Evolutionary conservation across 768 basidiomycete species (phyloP).

Genomic region (Baorangia bicolor): DNA sequence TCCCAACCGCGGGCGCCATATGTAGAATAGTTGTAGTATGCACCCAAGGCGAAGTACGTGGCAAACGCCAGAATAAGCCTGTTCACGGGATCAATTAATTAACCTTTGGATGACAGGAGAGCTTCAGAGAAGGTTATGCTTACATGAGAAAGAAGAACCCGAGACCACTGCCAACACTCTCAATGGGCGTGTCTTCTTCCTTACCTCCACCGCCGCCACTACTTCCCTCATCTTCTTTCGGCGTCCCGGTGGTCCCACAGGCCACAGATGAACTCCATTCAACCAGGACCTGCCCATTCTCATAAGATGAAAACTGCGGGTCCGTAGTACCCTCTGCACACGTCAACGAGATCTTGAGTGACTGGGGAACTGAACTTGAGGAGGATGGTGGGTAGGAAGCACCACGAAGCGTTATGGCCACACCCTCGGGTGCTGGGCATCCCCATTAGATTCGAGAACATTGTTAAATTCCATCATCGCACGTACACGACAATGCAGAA

Average conservation of each 20-base stretch:
- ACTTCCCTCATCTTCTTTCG: constrained; percentile 29
- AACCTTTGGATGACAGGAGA: constrained; percentile 4
- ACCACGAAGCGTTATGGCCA: constrained; percentile 60
- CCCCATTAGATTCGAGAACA: constrained; percentile 7
- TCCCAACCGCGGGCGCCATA: constrained; percentile 84
- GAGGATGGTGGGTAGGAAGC: constrained; percentile 55
- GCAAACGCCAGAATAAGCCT: constrained; percentile 54
- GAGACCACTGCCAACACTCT: constrained; percentile 67
- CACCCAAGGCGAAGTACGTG: constrained; percentile 74
- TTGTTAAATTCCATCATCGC: neutral
- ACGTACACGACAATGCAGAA: constrained; percentile 39
- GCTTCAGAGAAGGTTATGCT: constrained; percentile 29
- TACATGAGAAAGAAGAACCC: constrained; percentile 88
- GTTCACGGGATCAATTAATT: constrained; percentile 39
- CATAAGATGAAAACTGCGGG: constrained; percentile 60
- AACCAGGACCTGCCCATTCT: constrained; percentile 50
- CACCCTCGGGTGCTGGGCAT: constrained; percentile 48
- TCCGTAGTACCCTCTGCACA: constrained; percentile 48
- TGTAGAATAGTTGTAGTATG: constrained; percentile 85
- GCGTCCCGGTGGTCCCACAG: constrained; percentile 41
- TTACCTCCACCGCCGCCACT: constrained; percentile 13
- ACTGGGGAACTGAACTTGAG: constrained; percentile 48
- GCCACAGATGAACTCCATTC: constrained; percentile 65
- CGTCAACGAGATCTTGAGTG: constrained; percentile 57
- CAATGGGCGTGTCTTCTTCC: constrained; percentile 32